A percentile compares a stretch with the other conserved stretches of the same genome.
Conservation (phyloP, 768 basidiomycete species). For the Ephemerocybe angulata region DNA sequence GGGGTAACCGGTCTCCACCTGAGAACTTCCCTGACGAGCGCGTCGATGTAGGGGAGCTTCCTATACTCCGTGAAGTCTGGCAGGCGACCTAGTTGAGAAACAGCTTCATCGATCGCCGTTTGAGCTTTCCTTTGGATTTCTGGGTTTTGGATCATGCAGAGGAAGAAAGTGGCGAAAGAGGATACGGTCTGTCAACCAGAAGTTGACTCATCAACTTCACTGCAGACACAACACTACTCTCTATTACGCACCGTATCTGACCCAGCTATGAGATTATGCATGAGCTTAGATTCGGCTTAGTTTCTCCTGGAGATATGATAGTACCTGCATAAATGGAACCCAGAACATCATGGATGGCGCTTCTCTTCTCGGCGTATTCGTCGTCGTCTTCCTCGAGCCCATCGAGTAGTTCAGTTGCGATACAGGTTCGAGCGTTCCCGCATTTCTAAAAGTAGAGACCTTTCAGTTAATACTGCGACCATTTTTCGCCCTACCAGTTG, state of each 20-base stretch:
- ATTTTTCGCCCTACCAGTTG: neutral
- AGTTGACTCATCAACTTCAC: neutral
- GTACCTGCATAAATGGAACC: neutral
- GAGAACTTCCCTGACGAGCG: neutral
- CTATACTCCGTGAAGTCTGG: neutral
- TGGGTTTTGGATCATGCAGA: slow-evolving; percentile 9
- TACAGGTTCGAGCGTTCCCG: neutral
- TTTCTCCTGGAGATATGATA: no score
- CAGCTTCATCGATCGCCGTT: slow-evolving; percentile 1
- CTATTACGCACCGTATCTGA: slow-evolving; percentile 2
- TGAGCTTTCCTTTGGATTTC: slow-evolving; percentile 12
- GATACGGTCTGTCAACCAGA: slow-evolving; percentile 2
- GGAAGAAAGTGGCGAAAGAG: slow-evolving; percentile 2
- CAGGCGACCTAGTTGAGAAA: neutral
- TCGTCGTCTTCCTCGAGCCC: neutral
- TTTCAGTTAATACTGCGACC: no score
- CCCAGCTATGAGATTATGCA: neutral
- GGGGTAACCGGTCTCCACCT: slow-evolving; percentile 1
- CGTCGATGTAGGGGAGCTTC: slow-evolving; percentile 4
- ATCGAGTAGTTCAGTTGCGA: neutral
- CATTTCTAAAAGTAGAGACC: neutral
- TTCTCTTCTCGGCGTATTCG: neutral
- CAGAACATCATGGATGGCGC: neutral
- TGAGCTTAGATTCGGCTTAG: neutral
- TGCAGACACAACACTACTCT: neutral